Conservation (phyloP, 805 yeast species). For the Monosporozyma aerobia region DNA sequence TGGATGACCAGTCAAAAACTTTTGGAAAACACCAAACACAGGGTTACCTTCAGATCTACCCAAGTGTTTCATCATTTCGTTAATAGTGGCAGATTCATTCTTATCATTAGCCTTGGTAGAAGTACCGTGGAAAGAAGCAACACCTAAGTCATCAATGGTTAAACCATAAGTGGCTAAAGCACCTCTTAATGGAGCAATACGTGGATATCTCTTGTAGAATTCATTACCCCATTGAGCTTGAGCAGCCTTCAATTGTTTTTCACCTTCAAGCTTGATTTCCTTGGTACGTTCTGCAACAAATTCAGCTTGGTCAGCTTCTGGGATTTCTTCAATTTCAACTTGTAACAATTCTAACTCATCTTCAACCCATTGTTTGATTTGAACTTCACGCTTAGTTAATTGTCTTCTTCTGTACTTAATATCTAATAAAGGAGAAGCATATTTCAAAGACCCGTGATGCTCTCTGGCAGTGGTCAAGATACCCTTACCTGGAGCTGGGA, state of each 20-base stretch:
- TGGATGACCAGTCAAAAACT: slow-evolving; percentile 98
- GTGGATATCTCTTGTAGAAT: slow-evolving; percentile 82
- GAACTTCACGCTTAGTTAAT: slow-evolving; percentile 65
- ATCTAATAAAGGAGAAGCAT: slow-evolving; percentile 72
- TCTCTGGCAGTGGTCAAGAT: slow-evolving; percentile 96
- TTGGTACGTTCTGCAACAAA: slow-evolving; percentile 78
- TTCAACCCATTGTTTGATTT: slow-evolving; percentile 79
- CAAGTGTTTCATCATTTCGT: slow-evolving; percentile 86
- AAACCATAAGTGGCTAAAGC: slow-evolving; percentile 90
- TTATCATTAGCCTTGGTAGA: slow-evolving; percentile 97
- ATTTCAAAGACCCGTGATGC: slow-evolving; percentile 70
- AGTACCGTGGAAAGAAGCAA: slow-evolving; percentile 98
- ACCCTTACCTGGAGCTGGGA: slow-evolving; percentile 99
- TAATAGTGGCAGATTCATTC: slow-evolving; percentile 89
- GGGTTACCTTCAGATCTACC: slow-evolving; percentile 98
- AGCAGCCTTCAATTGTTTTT: slow-evolving; percentile 77
- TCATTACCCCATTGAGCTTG: slow-evolving; percentile 93
- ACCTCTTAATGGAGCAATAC: slow-evolving; percentile 95
- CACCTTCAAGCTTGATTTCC: slow-evolving; percentile 78
- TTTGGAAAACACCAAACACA: slow-evolving; percentile 96
- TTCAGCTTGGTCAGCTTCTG: slow-evolving; percentile 41
- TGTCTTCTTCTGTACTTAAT: slow-evolving; percentile 92
- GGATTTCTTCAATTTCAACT: slow-evolving; percentile 55
- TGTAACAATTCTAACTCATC: slow-evolving; percentile 61
- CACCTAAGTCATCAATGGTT: slow-evolving; percentile 89